These are phyloP conservation scores for Nematocida ironsii DNA, from an alignment of 371 early-diverging fungal species.

Conservation along the genomic window DNA sequence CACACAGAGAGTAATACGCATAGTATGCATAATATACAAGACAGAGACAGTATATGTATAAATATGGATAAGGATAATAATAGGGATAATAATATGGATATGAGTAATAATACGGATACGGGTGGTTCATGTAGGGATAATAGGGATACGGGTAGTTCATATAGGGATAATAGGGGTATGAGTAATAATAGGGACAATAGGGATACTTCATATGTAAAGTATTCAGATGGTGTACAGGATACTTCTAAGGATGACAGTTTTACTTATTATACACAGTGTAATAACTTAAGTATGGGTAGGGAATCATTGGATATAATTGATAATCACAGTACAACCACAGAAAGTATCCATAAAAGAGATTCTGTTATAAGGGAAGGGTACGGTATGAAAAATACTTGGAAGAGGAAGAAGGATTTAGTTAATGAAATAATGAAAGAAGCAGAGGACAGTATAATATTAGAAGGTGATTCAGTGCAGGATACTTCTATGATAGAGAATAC, in stretches of 20 bases:
- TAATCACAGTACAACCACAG: background rate
- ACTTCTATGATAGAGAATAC: background rate
- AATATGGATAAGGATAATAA: background rate
- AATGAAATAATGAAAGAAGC: conserved; percentile 54
- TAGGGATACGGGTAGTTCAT: background rate
- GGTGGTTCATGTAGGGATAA: background rate
- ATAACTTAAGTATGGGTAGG: background rate
- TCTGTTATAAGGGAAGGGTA: conserved; percentile 30
- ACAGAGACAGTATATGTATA: background rate
- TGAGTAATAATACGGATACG: background rate
- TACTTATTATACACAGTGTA: background rate
- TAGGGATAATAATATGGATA: background rate
- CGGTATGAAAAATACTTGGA: conserved; percentile 25
- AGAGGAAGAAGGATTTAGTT: conserved; percentile 56
- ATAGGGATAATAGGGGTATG: background rate
- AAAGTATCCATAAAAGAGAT: background rate
- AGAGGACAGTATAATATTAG: conserved; percentile 52
- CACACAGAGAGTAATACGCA: background rate
- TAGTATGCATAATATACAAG: background rate
- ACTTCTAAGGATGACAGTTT: background rate
- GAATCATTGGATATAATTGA: background rate
- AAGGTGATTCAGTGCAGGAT: conserved; percentile 1
- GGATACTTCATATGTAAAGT: no score
- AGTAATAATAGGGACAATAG: no score
- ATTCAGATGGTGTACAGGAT: background rate